phyloP scores from a whole-genome alignment of 495 filamentous ascomycete species.

The Cryomyces minteri region DNA sequence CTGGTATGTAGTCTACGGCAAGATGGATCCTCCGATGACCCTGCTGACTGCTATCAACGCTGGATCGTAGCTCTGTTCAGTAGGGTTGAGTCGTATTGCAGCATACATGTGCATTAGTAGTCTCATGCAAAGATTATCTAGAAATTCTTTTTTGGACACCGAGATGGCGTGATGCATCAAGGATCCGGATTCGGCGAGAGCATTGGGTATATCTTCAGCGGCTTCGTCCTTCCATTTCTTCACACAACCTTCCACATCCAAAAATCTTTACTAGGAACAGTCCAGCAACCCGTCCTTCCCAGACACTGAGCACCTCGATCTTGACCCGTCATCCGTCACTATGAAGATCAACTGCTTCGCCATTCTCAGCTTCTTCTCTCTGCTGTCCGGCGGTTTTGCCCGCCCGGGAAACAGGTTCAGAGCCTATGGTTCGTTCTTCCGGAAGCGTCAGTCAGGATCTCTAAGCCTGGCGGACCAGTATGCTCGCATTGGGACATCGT shows the following conservation, averaged over 20 bases:
- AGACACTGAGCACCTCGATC: not conserved
- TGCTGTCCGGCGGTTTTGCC: not conserved
- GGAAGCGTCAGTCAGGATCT: not conserved
- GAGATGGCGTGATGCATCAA: not conserved
- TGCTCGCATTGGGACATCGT: not conserved
- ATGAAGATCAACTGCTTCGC: not conserved
- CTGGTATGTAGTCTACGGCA: no score
- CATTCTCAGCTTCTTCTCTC: not conserved
- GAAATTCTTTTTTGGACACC: not conserved
- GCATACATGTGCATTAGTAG: not conserved
- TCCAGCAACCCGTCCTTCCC: not conserved
- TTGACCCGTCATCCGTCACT: not conserved
- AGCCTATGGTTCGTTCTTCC: not conserved
- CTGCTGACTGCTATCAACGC: no score
- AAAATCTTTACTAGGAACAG: no score
- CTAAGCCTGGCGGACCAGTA: not conserved
- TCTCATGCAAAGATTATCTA: no score
- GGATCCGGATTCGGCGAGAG: not conserved
- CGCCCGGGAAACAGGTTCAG: not conserved
- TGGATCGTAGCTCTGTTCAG: no score
- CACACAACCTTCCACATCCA: not conserved
- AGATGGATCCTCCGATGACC: no score
- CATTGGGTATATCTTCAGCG: not conserved
- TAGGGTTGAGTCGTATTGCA: no score
- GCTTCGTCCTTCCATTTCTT: not conserved